Percentiles rank a stretch among this genome's conserved stretches.
Evolutionary conservation across 2,329 filamentous ascomycete species (phyloP).

Genomic region (Tolypocladium album): DNA sequence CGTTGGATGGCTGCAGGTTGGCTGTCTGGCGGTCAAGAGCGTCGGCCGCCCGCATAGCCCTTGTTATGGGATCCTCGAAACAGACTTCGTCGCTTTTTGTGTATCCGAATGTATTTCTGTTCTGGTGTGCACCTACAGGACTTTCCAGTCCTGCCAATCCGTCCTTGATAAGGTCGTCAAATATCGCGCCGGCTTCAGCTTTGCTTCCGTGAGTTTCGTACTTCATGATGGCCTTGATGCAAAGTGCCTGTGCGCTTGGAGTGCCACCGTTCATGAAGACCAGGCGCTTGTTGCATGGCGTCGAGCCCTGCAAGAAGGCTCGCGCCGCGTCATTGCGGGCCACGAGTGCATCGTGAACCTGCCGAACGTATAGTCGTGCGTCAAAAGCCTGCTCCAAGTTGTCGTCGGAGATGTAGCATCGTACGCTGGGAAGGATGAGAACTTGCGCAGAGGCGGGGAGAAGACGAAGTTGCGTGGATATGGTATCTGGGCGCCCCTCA

Average conservation of each 20-base stretch:
- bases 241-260: constrained; percentile 40
- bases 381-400: constrained; percentile 16
- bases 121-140: constrained; percentile 10
- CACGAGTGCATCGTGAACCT: constrained; percentile 38
- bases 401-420: constrained; percentile 30
- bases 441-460: constrained; percentile 49
- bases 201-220: constrained; percentile 39
- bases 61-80: constrained; percentile 37
- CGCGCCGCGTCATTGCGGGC: constrained; percentile 37
- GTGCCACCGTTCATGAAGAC: constrained; percentile 53
- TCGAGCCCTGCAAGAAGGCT: constrained; percentile 38
- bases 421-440: constrained; percentile 42
- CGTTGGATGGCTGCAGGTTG: constrained; percentile 36
- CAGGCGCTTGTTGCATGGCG: constrained; percentile 36
- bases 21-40: constrained; percentile 45
- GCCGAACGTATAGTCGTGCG: constrained; percentile 28
- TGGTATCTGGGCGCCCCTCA: constrained; percentile 42
- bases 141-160: constrained; percentile 30
- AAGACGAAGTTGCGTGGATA: constrained; percentile 49
- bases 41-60: constrained; percentile 49
- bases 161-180: constrained; percentile 37
- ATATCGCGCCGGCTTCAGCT: constrained; percentile 37
- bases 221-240: constrained; percentile 42
- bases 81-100: constrained; percentile 2
- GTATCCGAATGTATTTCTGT: constrained; percentile 3